Percentiles rank a stretch among this genome's conserved stretches.
phyloP scores from a whole-genome alignment of 306 rosid genomes.

The Cicer judaicum region DNA sequence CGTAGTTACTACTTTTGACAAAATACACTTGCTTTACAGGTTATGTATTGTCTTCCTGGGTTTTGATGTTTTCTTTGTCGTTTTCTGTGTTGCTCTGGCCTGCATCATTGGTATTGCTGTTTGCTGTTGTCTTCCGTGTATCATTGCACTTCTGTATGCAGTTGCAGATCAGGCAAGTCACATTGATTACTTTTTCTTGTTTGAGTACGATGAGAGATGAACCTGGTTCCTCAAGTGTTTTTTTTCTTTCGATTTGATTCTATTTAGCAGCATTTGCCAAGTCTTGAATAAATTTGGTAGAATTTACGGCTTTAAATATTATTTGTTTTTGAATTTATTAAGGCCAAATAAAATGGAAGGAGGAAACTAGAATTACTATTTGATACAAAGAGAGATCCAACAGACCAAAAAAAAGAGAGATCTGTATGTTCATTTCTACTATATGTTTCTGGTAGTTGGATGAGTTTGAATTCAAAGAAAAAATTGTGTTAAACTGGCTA shows the following conservation, averaged over 20 bases:
- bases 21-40: constrained; percentile 68
- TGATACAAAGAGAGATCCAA: constrained; percentile 10
- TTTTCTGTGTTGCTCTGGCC: constrained; percentile 97
- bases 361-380: constrained; percentile 24
- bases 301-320: constrained; percentile 18
- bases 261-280: constrained; percentile 7
- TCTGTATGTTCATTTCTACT: constrained; percentile 19
- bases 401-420: not conserved
- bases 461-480: not conserved
- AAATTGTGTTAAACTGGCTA: constrained; percentile 3
- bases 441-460: not conserved
- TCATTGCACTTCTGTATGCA: constrained; percentile 91
- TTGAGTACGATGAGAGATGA: constrained; percentile 27
- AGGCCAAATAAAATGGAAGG: constrained; percentile 23
- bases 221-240: constrained; percentile 34
- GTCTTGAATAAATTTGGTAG: constrained; percentile 23
- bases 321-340: constrained; percentile 9
- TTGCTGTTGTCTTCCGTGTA: constrained; percentile 97
- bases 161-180: constrained; percentile 93
- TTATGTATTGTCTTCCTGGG: constrained; percentile 90
- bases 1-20: constrained; percentile 35
- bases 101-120: constrained; percentile 93
- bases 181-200: constrained; percentile 35
- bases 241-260: constrained; percentile 11
- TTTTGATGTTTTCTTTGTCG: constrained; percentile 97